Conservation (phyloP, 2,329 filamentous ascomycete species). For the Chrysoporthe deuterocubensis region DNA sequence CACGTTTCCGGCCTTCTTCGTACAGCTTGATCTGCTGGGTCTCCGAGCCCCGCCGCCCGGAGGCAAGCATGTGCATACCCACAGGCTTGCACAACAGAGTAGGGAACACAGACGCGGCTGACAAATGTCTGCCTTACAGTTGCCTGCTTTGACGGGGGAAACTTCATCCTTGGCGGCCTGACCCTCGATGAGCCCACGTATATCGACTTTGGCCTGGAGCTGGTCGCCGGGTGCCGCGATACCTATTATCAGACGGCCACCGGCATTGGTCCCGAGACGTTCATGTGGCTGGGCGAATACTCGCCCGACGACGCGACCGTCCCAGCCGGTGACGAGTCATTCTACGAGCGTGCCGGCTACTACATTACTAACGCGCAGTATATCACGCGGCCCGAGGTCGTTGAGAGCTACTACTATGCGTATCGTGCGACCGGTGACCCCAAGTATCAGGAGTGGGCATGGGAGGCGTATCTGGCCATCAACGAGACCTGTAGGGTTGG, state of each 20-base stretch:
- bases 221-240: slow-evolving; percentile 73
- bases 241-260: slow-evolving; percentile 73
- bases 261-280: slow-evolving; percentile 76
- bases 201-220: slow-evolving; percentile 71
- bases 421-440: slow-evolving; percentile 76
- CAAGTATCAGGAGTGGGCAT: slow-evolving; percentile 84
- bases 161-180: slow-evolving; percentile 80
- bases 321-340: slow-evolving; percentile 53
- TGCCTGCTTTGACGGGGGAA: slow-evolving; percentile 83
- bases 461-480: slow-evolving; percentile 75
- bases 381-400: slow-evolving; percentile 76
- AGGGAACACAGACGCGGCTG: slow-evolving; percentile 24
- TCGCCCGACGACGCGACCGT: slow-evolving; percentile 41
- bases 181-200: slow-evolving; percentile 69
- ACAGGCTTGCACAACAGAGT: neutral
- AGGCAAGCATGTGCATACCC: neutral
- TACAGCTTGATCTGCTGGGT: neutral
- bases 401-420: slow-evolving; percentile 87
- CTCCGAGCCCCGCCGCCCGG: neutral
- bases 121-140: slow-evolving; percentile 55
- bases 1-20: slow-evolving; percentile 3
- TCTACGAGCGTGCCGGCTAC: slow-evolving; percentile 72
- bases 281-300: slow-evolving; percentile 60
- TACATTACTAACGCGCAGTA: slow-evolving; percentile 68
- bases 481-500: slow-evolving; percentile 64